Base-by-base conservation (phyloP, 2,329 filamentous ascomycete species). In the Coleophoma crateriformis region DNA sequence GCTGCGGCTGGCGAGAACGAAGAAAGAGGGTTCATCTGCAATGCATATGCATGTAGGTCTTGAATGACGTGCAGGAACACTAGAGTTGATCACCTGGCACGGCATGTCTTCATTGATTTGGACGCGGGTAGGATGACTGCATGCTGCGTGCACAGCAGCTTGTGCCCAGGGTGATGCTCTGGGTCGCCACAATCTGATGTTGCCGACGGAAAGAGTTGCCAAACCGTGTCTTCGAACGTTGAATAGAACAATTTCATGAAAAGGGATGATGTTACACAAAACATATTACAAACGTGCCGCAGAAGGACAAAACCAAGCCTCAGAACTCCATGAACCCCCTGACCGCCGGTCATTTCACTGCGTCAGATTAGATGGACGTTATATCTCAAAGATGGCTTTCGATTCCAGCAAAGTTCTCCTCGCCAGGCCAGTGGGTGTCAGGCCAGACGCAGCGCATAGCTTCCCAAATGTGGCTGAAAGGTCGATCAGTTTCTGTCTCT, bases 401-500 rank as follows among this genome's bases (percentile, higher is more conserved):
- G 52, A 94, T 75, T 42, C 82, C 79, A 51, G 82, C 77, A 68
- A 82, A 76, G 50, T 81, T 79, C 60, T 83, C 78, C 62, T 90
- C 83, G 52, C 85, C 84, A 17, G 89, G 87, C 87, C 90, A 95
- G 59, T 87, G 81, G 38, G 81, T 84, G 60, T 95, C 89, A 2
- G 94, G 94, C 94, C 94, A 99, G 56, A 99, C 86, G 55, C 87
- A 76, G 51, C 86, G 83, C 66, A 99, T 84, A 22, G 90, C 92
- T 70, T 97, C 92, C 89, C 90, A 96, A 54, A 97, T 92, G 67
- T 95, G 87, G 55, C 88, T 90, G 41, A 50, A 19, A 58, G 22
- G 15, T 35, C 14, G 17, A 38, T 19, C 38, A 17, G 17, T 37
- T 43, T 38, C 14, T 13, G 39, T 20, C 13, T 20, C 39, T 20